phyloP scores from a whole-genome alignment of 1,284 basidiomycete genomes.

The Pulchroboletus neoregius region DNA sequence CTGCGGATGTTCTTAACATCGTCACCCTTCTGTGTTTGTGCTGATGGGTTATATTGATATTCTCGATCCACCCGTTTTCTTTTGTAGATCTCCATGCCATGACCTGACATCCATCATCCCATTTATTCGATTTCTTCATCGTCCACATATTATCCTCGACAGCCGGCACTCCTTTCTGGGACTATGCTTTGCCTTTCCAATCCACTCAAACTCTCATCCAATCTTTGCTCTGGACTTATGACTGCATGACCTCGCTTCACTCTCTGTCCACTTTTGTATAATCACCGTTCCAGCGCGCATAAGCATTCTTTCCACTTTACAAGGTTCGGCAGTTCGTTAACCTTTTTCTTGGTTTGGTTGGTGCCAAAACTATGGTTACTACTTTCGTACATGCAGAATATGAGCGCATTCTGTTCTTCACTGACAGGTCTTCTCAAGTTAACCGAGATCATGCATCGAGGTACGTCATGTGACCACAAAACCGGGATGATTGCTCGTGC shows the following conservation, averaged over 20 bases:
- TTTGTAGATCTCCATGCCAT: conserved; percentile 23
- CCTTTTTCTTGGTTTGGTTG: conserved; percentile 28
- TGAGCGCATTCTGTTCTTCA: conserved; percentile 16
- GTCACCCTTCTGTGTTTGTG: conserved; percentile 5
- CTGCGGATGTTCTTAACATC: conserved; percentile 6
- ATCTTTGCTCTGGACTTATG: conserved; percentile 31
- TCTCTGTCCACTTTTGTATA: conserved; percentile 18
- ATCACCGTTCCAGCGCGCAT: conserved; percentile 9
- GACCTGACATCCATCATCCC: conserved; percentile 21
- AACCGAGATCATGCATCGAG: neutral
- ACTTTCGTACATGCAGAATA: conserved; percentile 28
- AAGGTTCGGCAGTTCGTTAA: conserved; percentile 10
- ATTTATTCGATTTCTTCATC: conserved; percentile 14
- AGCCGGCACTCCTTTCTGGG: conserved; percentile 28
- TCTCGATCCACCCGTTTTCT: conserved; percentile 5
- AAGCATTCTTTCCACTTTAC: conserved; percentile 8
- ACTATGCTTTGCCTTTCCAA: conserved; percentile 22
- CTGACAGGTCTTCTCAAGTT: neutral
- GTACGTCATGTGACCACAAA: conserved; percentile 27
- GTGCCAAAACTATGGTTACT: conserved; percentile 18
- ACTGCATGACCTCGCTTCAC: conserved; percentile 19
- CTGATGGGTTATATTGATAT: conserved; percentile 8
- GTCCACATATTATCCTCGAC: conserved; percentile 20
- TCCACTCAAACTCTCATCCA: conserved; percentile 15
- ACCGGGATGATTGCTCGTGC: neutral